A percentile compares a stretch with the other conserved stretches of the same genome.
Conservation (phyloP, 306 rosid genomes). For the Castanea mollissima region DNA sequence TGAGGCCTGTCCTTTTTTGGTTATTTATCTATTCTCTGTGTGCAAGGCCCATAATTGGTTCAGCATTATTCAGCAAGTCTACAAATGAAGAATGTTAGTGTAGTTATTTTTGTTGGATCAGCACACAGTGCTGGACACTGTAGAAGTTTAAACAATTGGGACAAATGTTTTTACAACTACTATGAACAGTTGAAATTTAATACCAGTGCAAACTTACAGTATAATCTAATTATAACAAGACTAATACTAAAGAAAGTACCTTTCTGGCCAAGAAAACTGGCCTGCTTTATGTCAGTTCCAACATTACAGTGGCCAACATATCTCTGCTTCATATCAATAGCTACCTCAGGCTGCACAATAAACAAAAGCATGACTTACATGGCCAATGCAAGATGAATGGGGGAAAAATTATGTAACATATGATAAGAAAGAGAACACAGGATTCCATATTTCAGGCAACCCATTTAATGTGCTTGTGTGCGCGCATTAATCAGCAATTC, state of each 20-base stretch:
- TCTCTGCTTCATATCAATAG: constrained; percentile 90
- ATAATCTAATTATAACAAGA: constrained; percentile 1
- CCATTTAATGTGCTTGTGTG: background rate
- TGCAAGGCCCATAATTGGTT: background rate
- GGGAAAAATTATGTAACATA: background rate
- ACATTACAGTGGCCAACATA: constrained; percentile 88
- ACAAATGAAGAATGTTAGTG: background rate
- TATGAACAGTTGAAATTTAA: background rate
- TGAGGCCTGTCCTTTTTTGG: background rate
- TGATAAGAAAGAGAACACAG: background rate
- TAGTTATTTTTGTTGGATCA: background rate
- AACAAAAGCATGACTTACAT: constrained; percentile 1
- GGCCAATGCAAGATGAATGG: constrained; percentile 5
- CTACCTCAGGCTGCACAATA: constrained; percentile 75
- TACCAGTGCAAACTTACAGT: background rate
- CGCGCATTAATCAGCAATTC: background rate
- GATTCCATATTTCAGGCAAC: background rate
- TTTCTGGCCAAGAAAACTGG: constrained; percentile 93
- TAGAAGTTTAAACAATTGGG: background rate
- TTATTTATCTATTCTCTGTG: background rate
- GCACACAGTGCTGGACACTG: no score
- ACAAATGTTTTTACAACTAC: background rate
- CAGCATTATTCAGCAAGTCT: background rate
- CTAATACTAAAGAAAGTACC: constrained; percentile 40
- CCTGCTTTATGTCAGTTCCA: constrained; percentile 98